Evolutionary conservation across 1,284 basidiomycete species (phyloP).

Genomic region (Chondrostereum purpureum): DNA sequence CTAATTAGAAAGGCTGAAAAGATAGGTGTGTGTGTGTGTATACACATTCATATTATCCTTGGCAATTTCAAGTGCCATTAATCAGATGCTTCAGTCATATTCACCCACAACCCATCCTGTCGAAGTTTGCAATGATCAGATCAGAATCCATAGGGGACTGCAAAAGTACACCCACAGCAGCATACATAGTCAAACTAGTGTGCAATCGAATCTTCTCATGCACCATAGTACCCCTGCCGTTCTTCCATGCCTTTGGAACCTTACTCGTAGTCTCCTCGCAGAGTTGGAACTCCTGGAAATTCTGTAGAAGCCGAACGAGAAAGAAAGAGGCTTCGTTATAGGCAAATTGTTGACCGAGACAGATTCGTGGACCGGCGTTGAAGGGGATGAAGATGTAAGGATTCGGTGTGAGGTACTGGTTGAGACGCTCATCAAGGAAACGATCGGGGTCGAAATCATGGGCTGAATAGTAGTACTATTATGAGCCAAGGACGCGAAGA

Average conservation of each 20-base stretch:
- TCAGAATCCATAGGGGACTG: not conserved
- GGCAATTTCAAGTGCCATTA: too few relatives aligned
- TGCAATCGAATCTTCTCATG: not conserved
- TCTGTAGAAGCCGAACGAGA: slow-evolving; percentile 43
- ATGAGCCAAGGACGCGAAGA: too few relatives aligned
- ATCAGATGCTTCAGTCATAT: not conserved
- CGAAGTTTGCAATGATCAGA: not conserved
- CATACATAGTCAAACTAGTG: not conserved
- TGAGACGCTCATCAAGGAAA: slow-evolving; percentile 6
- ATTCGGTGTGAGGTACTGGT: not conserved
- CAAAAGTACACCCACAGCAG: not conserved
- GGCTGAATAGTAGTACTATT: too few relatives aligned
- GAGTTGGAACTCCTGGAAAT: slow-evolving; percentile 31
- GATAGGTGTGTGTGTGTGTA: too few relatives aligned
- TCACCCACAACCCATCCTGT: slow-evolving; percentile 2
- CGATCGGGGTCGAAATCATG: slow-evolving; percentile 9
- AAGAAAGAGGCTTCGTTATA: slow-evolving; percentile 49
- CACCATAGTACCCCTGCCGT: not conserved
- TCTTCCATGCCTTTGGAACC: not conserved
- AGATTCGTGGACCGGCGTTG: not conserved
- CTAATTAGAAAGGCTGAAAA: too few relatives aligned
- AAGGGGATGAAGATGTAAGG: not conserved
- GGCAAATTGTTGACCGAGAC: slow-evolving; percentile 29
- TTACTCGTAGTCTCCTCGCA: slow-evolving; percentile 22
- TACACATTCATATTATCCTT: too few relatives aligned